These are phyloP conservation scores for Penicillium dipodomyicola DNA, from an alignment of 495 filamentous ascomycete genomes.

Conservation along the genomic window DNA sequence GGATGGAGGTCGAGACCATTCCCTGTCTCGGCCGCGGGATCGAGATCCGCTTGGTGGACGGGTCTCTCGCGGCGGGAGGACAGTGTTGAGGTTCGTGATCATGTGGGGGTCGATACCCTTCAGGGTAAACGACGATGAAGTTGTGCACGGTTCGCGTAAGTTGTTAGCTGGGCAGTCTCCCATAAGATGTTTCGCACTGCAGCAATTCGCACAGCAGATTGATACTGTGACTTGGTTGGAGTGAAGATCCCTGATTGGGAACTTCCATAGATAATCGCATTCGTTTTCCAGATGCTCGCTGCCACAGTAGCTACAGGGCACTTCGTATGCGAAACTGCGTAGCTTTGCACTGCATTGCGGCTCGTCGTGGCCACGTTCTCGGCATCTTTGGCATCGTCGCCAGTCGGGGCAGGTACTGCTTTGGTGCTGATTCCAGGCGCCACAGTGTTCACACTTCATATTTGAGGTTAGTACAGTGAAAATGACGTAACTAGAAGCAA, in stretches of 20 bases:
- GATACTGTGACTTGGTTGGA: slow-evolving; percentile 35
- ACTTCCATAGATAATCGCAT: slow-evolving; percentile 45
- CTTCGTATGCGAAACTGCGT: slow-evolving; percentile 36
- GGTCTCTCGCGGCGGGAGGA: slow-evolving; percentile 12
- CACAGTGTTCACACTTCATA: slow-evolving; percentile 42
- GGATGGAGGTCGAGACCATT: slow-evolving; percentile 20
- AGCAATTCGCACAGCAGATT: slow-evolving; percentile 50
- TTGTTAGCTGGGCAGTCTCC: slow-evolving; percentile 43
- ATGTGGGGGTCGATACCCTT: slow-evolving; percentile 33
- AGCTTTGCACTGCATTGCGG: slow-evolving; percentile 39
- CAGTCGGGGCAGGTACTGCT: slow-evolving; percentile 41
- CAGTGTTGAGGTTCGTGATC: slow-evolving; percentile 39
- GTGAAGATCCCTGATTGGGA: slow-evolving; percentile 24
- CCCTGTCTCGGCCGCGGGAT: neutral
- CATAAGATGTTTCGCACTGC: slow-evolving; percentile 43
- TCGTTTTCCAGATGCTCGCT: slow-evolving; percentile 43
- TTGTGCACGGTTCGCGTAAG: slow-evolving; percentile 17
- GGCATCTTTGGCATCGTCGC: slow-evolving; percentile 46
- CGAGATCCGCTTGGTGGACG: neutral
- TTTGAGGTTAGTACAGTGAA: slow-evolving; percentile 7
- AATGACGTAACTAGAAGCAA: neutral
- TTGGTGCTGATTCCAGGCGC: slow-evolving; percentile 40
- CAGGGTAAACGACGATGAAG: slow-evolving; percentile 37
- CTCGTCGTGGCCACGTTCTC: slow-evolving; percentile 45
- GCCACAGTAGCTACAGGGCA: slow-evolving; percentile 48